Percentiles rank a stretch among this genome's conserved stretches.
phyloP scores from a whole-genome alignment of 345 rosid species.

The Arabidopsis arenosa region DNA sequence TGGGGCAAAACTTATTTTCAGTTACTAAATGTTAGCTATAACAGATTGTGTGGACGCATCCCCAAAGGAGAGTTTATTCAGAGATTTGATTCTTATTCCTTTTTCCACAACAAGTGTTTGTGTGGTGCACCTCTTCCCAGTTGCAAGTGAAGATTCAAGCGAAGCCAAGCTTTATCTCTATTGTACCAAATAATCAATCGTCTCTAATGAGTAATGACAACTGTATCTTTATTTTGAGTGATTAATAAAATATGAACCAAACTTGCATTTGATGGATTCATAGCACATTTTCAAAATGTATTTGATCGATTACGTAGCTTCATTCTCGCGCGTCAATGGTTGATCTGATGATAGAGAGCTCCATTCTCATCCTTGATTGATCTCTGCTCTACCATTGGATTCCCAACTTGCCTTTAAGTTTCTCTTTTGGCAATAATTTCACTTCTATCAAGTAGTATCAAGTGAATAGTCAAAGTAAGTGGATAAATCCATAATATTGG shows the following conservation, averaged over 20 bases:
- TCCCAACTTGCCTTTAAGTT: constrained; percentile 8
- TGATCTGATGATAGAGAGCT: not conserved
- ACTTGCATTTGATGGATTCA: not conserved
- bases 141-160: constrained; percentile 48
- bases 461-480: constrained; percentile 15
- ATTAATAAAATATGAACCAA: constrained; percentile 8
- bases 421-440: not conserved
- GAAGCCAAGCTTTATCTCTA: not conserved
- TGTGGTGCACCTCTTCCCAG: constrained; percentile 69
- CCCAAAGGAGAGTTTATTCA: constrained; percentile 68
- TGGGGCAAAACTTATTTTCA: constrained; percentile 46
- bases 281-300: constrained; percentile 6
- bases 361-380: constrained; percentile 18
- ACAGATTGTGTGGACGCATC: constrained; percentile 67
- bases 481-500: not conserved
- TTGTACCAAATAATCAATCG: not conserved
- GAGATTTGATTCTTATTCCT: constrained; percentile 54
- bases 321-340: too few relatives aligned
- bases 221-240: not conserved
- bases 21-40: constrained; percentile 70
- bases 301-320: not conserved
- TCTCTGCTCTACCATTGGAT: not conserved
- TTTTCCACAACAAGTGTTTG: constrained; percentile 72
- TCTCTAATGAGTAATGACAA: not conserved
- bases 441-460: not conserved